Percentiles rank a stretch among this genome's conserved stretches.
Evolutionary conservation across 179 eudicot genomes (phyloP).

Genomic region (Silene coronaria): DNA sequence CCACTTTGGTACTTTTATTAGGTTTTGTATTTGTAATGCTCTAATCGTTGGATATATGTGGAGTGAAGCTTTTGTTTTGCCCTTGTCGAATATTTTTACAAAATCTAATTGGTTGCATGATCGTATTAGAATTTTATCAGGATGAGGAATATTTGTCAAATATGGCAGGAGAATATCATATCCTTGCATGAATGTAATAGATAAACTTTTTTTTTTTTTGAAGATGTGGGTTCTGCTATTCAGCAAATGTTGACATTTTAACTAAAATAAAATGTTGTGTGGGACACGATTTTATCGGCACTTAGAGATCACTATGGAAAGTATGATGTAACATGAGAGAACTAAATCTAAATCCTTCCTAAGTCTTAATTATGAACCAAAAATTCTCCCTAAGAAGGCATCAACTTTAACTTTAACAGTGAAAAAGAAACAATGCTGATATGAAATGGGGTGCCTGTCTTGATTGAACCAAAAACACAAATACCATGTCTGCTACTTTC

Average conservation of each 20-base stretch:
- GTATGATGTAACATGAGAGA: not conserved
- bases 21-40: not conserved
- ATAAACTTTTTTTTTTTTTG: not conserved
- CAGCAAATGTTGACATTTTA: conserved; percentile 10
- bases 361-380: not conserved
- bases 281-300: not conserved
- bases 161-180: conserved; percentile 24
- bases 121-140: conserved; percentile 21
- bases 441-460: not conserved
- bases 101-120: conserved; percentile 18
- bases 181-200: not conserved
- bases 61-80: conserved; percentile 8
- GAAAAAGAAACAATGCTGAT: not conserved
- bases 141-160: conserved; percentile 30
- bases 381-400: not conserved
- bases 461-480: not conserved
- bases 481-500: not conserved
- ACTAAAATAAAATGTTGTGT: not conserved
- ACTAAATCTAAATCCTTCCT: not conserved
- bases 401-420: not conserved
- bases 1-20: not conserved
- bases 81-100: conserved; percentile 10
- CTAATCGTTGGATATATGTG: conserved; percentile 6
- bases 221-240: conserved; percentile 15
- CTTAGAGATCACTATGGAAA: not conserved